Base-by-base conservation (phyloP, 2,329 filamentous ascomycete species). In the Parastagonospora nodorum region DNA sequence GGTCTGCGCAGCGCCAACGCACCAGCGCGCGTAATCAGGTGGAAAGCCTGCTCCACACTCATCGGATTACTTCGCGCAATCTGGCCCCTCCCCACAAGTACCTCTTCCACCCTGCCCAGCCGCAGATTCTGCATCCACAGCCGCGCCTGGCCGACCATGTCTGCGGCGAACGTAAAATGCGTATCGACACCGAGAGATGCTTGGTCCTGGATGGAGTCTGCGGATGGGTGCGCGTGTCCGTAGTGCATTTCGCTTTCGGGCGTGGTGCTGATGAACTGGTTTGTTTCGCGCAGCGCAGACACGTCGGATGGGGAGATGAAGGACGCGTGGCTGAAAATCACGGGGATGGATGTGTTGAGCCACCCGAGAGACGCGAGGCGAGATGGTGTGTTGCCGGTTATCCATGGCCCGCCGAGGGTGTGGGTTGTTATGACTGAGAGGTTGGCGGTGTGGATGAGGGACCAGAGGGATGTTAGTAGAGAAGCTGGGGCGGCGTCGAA, bases 161-260 rank as follows among this genome's bases (percentile, higher is more conserved):
- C 81, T 3, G 75, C 73, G 0, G 76, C 80, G 63, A 76, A 84
- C 8, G 80, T 79, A 52, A 80, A 79, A 58, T 82, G 78, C 0
- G 80, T 84, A 59, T 85, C 82, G 8, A 84, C 72, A 2, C 82
- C 82, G 0, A 85, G 73, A 1, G 80, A 67, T 1, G 75, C 76
- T 53, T 84, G 81, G 58, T 85, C 82, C 27, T 75, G 75, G 27
- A 79, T 70, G 8, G 73, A 62, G 45, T 79, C 73, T 14, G 70
- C 74, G 32, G 67, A 61, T 1, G 75, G 73, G 50, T 84, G 80
- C 0, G 69, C 73, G 57, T 83, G 80, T n/a, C 83, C 82, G 64
- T 79, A 84, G 62, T 84, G 81, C 74, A 83, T 79, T 58, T 85
- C 83, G 0, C 80, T 82, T 59, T 86, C 84, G 1, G 82, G 81